Conservation (phyloP, 768 basidiomycete genomes). For the Suillus bovinus region DNA sequence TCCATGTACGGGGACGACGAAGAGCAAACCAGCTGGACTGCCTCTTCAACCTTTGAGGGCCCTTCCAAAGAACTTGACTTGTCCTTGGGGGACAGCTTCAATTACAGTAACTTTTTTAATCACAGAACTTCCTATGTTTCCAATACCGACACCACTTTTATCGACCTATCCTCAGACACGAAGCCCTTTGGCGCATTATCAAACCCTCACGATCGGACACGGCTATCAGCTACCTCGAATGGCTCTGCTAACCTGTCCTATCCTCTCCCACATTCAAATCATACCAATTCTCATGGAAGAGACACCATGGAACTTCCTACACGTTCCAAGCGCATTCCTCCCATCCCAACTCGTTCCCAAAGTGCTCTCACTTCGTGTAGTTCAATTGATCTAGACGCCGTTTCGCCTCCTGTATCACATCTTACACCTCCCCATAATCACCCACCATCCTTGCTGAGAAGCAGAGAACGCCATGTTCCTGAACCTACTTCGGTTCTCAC, state of each 20-base stretch:
- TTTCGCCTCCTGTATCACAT: constrained; percentile 18
- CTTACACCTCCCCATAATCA: constrained; percentile 30
- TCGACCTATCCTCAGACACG: constrained; percentile 30
- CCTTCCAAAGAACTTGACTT: constrained; percentile 39
- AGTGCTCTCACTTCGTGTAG: constrained; percentile 31
- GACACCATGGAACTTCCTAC: constrained; percentile 26
- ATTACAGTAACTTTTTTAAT: constrained; percentile 36
- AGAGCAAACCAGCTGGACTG: constrained; percentile 48
- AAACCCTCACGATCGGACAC: constrained; percentile 24
- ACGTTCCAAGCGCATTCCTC: constrained; percentile 27
- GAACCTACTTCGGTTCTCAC: constrained; percentile 22
- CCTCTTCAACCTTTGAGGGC: constrained; percentile 38
- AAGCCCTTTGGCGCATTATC: constrained; percentile 20
- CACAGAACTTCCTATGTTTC: constrained; percentile 15
- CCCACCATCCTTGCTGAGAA: constrained; percentile 24
- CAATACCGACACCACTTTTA: constrained; percentile 28
- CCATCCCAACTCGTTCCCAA: constrained; percentile 17
- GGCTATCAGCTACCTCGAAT: constrained; percentile 27
- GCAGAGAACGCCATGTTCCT: constrained; percentile 26
- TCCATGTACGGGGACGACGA: constrained; percentile 79
- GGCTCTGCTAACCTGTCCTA: constrained; percentile 23
- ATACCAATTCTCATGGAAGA: constrained; percentile 15
- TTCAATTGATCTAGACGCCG: constrained; percentile 19
- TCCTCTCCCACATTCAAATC: constrained; percentile 22
- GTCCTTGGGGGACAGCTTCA: constrained; percentile 33